phyloP scores from a whole-genome alignment of 2,329 filamentous ascomycete genomes.

The Phyllosticta citribraziliensis region DNA sequence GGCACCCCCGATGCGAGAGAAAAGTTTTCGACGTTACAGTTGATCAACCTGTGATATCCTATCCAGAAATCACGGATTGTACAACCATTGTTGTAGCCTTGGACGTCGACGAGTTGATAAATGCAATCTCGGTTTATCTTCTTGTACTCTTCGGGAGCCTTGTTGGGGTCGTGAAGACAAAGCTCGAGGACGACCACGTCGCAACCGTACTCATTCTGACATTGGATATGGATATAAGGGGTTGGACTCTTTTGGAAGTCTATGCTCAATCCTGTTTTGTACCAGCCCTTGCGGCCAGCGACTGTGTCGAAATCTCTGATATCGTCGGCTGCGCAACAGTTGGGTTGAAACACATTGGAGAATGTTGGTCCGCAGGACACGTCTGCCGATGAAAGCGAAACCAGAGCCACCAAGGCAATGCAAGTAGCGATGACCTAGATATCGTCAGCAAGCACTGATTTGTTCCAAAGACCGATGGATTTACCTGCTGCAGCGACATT shows the following conservation, averaged over 20 bases:
- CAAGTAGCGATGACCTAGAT: neutral
- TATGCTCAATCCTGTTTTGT: neutral
- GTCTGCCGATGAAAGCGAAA: neutral
- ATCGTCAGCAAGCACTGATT: neutral
- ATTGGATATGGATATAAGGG: neutral
- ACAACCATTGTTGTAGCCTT: neutral
- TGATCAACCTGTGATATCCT: neutral
- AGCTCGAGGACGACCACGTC: neutral
- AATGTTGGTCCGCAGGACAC: neutral
- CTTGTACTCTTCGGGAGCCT: neutral
- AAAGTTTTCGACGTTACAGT: too few relatives aligned
- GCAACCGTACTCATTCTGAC: neutral
- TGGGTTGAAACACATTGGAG: neutral
- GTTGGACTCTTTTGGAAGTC: neutral
- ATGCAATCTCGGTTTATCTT: neutral
- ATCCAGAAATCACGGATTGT: neutral
- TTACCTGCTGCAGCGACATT: too few relatives aligned
- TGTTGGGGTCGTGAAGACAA: neutral
- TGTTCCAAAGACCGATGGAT: neutral
- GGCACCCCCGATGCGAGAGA: too few relatives aligned
- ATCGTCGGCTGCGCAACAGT: neutral
- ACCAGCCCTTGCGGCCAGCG: neutral
- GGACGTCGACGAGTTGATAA: neutral
- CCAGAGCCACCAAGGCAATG: neutral
- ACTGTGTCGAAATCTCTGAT: neutral